Conservation (phyloP, 768 basidiomycete species). For the Tylopilus balloui region DNA sequence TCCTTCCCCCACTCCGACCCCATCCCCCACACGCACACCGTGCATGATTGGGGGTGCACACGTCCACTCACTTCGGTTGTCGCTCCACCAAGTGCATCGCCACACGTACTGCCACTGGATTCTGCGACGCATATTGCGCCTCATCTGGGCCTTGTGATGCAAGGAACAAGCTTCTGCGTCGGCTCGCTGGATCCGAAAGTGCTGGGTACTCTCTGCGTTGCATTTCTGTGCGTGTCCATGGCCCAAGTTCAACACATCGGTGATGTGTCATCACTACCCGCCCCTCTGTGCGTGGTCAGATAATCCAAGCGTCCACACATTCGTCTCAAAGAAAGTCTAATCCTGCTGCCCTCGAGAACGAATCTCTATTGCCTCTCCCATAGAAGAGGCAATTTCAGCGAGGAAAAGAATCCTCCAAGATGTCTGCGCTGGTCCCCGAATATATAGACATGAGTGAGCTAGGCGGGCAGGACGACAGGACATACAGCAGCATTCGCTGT, state of each 20-base stretch:
- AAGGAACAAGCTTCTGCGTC: conserved; percentile 4
- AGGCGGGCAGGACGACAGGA: conserved; percentile 2
- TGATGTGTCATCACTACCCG: conserved; percentile 13
- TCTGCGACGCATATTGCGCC: conserved; percentile 12
- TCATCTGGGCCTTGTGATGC: not conserved
- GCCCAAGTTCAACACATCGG: conserved; percentile 25
- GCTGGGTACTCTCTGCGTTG: conserved; percentile 13
- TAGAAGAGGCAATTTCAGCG: conserved; percentile 39
- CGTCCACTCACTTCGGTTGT: conserved; percentile 32
- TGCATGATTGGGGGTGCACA: conserved; percentile 22
- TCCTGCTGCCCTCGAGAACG: conserved; percentile 46
- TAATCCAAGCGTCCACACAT: conserved; percentile 5
- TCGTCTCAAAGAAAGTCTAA: conserved; percentile 24
- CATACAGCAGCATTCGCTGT: conserved; percentile 8
- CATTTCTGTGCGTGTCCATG: conserved; percentile 35
- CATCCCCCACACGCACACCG: conserved; percentile 24
- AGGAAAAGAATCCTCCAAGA: conserved; percentile 16
- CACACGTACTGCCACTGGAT: conserved; percentile 22
- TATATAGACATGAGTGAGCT: conserved; percentile 15
- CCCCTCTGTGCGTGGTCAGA: conserved; percentile 24
- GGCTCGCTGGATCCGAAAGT: conserved; percentile 31
- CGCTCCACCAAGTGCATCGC: conserved; percentile 35
- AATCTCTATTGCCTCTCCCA: conserved; percentile 53
- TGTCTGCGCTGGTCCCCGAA: conserved; percentile 8
- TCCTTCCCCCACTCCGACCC: conserved; percentile 39